phyloP scores from a whole-genome alignment of 768 basidiomycete species.

The Sarcomyxa edulis region DNA sequence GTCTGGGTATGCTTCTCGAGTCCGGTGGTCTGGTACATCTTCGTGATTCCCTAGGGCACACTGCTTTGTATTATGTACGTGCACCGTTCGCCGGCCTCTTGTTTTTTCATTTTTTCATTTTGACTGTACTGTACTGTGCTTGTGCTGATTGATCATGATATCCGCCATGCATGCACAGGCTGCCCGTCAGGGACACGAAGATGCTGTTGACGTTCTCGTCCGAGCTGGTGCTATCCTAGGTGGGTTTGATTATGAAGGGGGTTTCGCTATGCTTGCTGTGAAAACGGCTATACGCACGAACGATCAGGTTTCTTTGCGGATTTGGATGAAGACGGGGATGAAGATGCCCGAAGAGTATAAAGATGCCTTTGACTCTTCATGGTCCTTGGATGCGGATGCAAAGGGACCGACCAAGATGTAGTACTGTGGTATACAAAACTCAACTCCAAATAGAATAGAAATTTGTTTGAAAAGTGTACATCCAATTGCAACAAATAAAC shows the following conservation, averaged over 20 bases:
- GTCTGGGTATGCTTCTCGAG: constrained; percentile 48
- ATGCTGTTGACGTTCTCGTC: constrained; percentile 57
- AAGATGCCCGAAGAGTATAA: constrained; percentile 9
- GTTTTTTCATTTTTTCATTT: background rate
- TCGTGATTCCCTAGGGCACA: constrained; percentile 76
- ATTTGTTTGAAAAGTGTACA: no score
- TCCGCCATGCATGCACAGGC: constrained; percentile 46
- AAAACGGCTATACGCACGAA: constrained; percentile 28
- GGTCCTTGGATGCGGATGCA: no score
- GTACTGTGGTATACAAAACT: no score
- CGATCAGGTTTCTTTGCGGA: constrained; percentile 37
- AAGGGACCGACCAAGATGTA: no score
- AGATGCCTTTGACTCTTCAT: background rate
- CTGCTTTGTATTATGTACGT: constrained; percentile 76
- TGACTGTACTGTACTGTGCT: constrained; percentile 1
- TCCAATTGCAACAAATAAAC: no score
- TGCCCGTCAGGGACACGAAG: constrained; percentile 63
- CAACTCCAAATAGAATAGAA: no score
- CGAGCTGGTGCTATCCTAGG: constrained; percentile 73
- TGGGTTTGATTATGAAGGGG: constrained; percentile 61
- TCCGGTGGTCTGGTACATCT: constrained; percentile 81
- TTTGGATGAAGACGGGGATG: constrained; percentile 57
- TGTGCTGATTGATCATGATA: no score
- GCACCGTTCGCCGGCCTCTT: no score
- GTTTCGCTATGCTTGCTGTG: constrained; percentile 48